Conservation (phyloP, 352 stramenopile genomes). For the Globisporangium abappressorium region DNA sequence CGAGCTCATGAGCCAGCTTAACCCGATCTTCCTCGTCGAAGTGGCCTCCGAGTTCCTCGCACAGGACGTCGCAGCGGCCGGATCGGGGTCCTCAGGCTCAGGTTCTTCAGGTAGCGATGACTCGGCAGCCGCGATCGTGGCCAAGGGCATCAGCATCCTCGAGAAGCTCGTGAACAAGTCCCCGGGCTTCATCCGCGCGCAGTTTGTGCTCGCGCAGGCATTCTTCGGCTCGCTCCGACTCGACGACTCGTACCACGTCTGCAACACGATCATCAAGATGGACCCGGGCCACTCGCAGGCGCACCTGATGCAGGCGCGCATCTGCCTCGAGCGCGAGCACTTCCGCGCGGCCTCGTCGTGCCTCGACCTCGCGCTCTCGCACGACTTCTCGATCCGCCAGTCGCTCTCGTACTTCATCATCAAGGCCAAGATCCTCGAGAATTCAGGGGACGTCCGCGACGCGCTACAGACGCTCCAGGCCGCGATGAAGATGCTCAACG, state of each 20-base stretch:
- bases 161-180: constrained; percentile 82
- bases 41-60: constrained; percentile 79
- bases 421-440: constrained; percentile 82
- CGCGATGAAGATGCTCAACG: constrained; percentile 68
- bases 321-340: constrained; percentile 79
- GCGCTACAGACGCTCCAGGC: constrained; percentile 73
- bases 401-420: constrained; percentile 86
- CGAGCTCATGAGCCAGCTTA: constrained; percentile 75
- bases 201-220: constrained; percentile 80
- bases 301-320: constrained; percentile 82
- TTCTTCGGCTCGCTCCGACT: constrained; percentile 69
- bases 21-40: constrained; percentile 89
- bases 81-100: too few species aligned
- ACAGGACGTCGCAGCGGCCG: constrained; percentile 24
- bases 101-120: background rate
- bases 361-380: constrained; percentile 86
- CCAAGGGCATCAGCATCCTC: constrained; percentile 72
- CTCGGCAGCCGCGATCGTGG: constrained; percentile 16
- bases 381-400: constrained; percentile 87
- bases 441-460: constrained; percentile 72
- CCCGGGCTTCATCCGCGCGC: constrained; percentile 79
- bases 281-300: constrained; percentile 67
- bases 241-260: constrained; percentile 79
- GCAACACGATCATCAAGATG: constrained; percentile 78
- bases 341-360: constrained; percentile 62